Conservation (phyloP, 1,284 basidiomycete genomes). For the Cryptococcus jaspeensis region DNA sequence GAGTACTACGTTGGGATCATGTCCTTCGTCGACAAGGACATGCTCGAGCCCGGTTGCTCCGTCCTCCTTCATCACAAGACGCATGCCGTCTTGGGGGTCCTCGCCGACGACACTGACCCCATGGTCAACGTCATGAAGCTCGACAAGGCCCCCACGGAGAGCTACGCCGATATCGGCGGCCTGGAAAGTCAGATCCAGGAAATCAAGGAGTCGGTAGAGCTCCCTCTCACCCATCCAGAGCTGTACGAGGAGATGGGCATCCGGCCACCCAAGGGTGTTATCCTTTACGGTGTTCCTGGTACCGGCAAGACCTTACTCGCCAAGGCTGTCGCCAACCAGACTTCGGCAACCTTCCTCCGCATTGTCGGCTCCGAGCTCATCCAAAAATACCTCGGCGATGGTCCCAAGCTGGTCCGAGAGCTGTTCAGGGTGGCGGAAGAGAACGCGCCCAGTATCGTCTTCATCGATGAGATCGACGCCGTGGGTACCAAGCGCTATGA, state of each 20-base stretch:
- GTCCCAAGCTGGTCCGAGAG: constrained; percentile 97
- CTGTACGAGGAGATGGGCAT: constrained; percentile 99
- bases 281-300: constrained; percentile 96
- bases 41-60: constrained; percentile 93
- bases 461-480: constrained; percentile 99
- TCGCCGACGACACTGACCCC: constrained; percentile 95
- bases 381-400: constrained; percentile 98
- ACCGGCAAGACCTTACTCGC: constrained; percentile 98
- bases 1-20: constrained; percentile 99
- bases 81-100: constrained; percentile 89
- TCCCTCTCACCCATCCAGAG: constrained; percentile 97
- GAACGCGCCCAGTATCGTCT: constrained; percentile 96
- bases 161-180: constrained; percentile 97
- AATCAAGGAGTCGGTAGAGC: constrained; percentile 99
- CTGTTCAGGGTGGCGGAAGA: constrained; percentile 97
- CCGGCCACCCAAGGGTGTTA: constrained; percentile 97
- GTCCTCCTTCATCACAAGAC: constrained; percentile 97
- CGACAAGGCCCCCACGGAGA: constrained; percentile 97
- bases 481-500: constrained; percentile 98
- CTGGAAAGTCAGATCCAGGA: constrained; percentile 97
- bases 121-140: constrained; percentile 99
- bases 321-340: constrained; percentile 98
- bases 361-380: constrained; percentile 98
- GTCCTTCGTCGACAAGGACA: constrained; percentile 98
- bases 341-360: constrained; percentile 95